Percentiles rank a stretch among this genome's conserved stretches.
These are phyloP conservation scores for Atkinsonella texensis DNA, from an alignment of 2,329 filamentous ascomycete genomes.

Conservation along the genomic window DNA sequence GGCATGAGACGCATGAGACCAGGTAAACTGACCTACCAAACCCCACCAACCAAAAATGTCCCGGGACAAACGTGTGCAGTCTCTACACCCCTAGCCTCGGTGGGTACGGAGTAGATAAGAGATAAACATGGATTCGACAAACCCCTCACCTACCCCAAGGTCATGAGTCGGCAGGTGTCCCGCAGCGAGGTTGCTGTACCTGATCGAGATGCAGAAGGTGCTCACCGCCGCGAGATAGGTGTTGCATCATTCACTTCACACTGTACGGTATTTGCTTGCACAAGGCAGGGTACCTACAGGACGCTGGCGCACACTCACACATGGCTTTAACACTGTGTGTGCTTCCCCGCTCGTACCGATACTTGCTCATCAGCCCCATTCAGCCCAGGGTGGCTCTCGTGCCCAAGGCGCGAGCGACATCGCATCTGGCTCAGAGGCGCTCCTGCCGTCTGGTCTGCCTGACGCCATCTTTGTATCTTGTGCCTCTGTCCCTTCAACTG, in stretches of 20 bases:
- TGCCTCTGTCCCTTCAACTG: too few species aligned
- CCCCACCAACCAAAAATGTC: too few species aligned
- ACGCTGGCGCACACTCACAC: neutral
- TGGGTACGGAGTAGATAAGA: too few species aligned
- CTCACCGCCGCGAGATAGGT: neutral
- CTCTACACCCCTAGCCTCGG: too few species aligned
- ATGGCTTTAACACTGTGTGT: neutral
- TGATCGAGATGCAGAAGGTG: neutral
- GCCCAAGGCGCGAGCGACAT: neutral
- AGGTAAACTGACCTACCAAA: too few species aligned
- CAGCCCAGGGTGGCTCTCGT: neutral
- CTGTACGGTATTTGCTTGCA: too few species aligned
- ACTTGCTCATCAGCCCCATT: constrained; percentile 1
- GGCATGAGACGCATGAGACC: too few species aligned
- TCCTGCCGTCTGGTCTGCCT: neutral
- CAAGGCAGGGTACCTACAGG: too few species aligned
- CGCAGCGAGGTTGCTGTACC: neutral
- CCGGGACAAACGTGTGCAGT: too few species aligned
- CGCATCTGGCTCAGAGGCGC: neutral
- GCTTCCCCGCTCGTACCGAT: neutral
- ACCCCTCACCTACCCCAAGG: neutral
- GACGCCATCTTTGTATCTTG: neutral
- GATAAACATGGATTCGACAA: too few species aligned
- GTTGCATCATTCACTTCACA: too few species aligned
- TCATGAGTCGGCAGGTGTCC: neutral